Evolutionary conservation across 2,329 filamentous ascomycete species (phyloP).

Genomic region (Cladosporium sp.): DNA sequence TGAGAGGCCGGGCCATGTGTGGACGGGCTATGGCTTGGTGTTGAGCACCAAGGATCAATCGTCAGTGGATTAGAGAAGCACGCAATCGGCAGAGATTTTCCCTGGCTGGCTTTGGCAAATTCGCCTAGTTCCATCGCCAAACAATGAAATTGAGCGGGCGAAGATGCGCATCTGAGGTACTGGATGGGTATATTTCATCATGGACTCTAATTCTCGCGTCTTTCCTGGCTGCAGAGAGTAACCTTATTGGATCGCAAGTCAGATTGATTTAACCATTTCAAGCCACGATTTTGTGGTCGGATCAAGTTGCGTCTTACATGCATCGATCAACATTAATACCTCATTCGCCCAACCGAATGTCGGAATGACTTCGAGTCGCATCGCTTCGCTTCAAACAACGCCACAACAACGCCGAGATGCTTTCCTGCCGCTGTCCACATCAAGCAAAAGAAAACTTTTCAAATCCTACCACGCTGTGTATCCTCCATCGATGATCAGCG

Average conservation of each 20-base stretch:
- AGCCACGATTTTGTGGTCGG: neutral
- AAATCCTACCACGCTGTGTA: constrained; percentile 21
- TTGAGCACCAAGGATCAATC: neutral
- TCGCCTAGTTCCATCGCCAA: neutral
- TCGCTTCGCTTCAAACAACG: neutral
- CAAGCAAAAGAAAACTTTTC: neutral
- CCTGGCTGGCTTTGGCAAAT: too few species aligned
- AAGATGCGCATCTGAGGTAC: too few species aligned
- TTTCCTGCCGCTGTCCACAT: neutral
- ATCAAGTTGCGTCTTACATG: neutral
- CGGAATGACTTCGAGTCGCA: neutral
- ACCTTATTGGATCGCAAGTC: too few species aligned
- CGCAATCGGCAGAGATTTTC: constrained; percentile 10
- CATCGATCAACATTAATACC: neutral
- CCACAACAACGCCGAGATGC: neutral
- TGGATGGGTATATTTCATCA: too few species aligned
- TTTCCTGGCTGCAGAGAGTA: too few species aligned
- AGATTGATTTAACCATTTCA: too few species aligned
- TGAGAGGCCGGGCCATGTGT: neutral
- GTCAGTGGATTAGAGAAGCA: constrained; percentile 9
- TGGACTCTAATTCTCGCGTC: too few species aligned
- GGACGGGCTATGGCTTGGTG: neutral
- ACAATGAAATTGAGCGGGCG: neutral
- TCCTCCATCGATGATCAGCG: constrained; percentile 28
- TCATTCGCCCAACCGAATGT: neutral